Base-by-base conservation (phyloP, 1,284 basidiomycete genomes). In the Sanghuangporus sanghuang region DNA sequence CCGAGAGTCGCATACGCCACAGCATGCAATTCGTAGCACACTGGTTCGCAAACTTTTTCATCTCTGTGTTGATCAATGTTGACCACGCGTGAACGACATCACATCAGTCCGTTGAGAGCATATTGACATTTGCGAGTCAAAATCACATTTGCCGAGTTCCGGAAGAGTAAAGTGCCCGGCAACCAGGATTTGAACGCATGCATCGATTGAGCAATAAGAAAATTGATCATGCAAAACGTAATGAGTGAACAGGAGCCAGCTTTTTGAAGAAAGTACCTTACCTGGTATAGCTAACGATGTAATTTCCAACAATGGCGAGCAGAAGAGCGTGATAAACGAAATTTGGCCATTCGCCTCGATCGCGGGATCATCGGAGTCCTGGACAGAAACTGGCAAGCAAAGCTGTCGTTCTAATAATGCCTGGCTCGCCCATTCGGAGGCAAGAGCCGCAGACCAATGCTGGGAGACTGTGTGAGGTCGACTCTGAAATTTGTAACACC, bases 401-500 rank as follows among this genome's bases (percentile, higher is more conserved):
- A 94, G 84, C 65, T 88, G 83, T 67, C 85, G 82, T 73, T 97
- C 95, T 6, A 96, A 81, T 16, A 82, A 79, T 1, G 92, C 90
- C 74, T 98, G 95, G 18, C 86, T 87, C 8, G 85, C 82, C 96
- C 96, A 98, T 75, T 98, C 96, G 61, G 89, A 81, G 72, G 91
- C 84, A 38, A 98, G 77, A 1, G 92, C 93, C 6, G 85, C 81
- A 3, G 94, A 94, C 95, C 95, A 98, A 69, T 94, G 88, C 71
- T 92, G 85, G 2, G 93, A 94, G 8, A 96, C 90, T 23, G 84
- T 79, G 67, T 94, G 92, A 0, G 95, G 95, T n/a, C 95, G 93
- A 67, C 90, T 89, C 93, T 96, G 71, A 39, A 57, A 64, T 48
- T 57, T 66, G n/a, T 12, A 53, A 54, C 48, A 52, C 9, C 12